Percentiles rank a stretch among this genome's conserved stretches.
Conservation (phyloP, 805 yeast species). For the Saturnispora saitoi region DNA sequence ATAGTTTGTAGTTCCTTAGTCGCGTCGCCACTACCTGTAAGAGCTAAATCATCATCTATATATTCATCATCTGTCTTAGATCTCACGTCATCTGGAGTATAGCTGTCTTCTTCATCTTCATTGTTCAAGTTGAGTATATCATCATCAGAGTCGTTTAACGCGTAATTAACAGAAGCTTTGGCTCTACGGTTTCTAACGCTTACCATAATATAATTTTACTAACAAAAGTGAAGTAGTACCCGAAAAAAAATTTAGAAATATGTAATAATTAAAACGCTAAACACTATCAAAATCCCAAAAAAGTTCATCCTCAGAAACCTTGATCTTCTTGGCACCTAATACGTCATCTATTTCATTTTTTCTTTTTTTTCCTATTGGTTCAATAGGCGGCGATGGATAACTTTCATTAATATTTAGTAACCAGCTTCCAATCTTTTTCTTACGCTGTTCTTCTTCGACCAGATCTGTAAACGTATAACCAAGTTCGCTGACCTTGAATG, state of each 20-base stretch:
- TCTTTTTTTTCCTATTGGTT: conserved; percentile 12
- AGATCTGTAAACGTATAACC: conserved; percentile 20
- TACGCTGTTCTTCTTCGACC: conserved; percentile 8
- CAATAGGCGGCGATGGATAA: conserved; percentile 34
- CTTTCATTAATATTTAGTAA: conserved; percentile 12
- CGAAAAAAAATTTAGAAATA: conserved; percentile 8
- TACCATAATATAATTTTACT: background rate
- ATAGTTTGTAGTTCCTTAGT: conserved; percentile 33
- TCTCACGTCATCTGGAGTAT: conserved; percentile 32
- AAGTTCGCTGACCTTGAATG: conserved; percentile 35
- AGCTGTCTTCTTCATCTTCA: conserved; percentile 12
- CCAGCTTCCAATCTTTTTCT: conserved; percentile 9
- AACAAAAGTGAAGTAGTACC: background rate
- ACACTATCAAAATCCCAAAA: conserved; percentile 28
- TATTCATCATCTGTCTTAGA: conserved; percentile 17
- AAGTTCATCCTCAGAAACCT: conserved; percentile 10
- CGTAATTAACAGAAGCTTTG: background rate
- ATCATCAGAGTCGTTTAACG: conserved; percentile 1
- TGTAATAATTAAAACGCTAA: conserved; percentile 14
- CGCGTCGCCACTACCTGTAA: conserved; percentile 4
- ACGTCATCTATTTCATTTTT: conserved; percentile 9
- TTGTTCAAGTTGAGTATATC: background rate
- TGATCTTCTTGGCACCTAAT: conserved; percentile 2
- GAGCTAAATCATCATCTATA: conserved; percentile 37
- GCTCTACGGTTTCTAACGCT: background rate